Conservation (phyloP, 305 asterid genomes). For the Fraxinus ornus region DNA sequence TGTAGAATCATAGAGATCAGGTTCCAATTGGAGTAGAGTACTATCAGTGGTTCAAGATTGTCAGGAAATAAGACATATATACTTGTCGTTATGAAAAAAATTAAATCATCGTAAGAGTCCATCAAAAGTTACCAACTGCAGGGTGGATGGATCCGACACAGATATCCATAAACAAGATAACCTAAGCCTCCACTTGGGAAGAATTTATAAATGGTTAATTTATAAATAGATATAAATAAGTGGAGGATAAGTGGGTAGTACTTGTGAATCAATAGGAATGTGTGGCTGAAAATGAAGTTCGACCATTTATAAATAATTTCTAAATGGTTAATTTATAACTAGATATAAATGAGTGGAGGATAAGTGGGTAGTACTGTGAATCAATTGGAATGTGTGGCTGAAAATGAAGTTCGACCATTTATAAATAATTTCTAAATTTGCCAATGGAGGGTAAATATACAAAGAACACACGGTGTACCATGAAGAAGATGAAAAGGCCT, state of each 20-base stretch:
- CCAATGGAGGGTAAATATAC: neutral
- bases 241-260: neutral
- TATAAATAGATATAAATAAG: neutral
- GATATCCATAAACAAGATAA: neutral
- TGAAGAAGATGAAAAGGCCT: neutral
- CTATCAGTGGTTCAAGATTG: neutral
- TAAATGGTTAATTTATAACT: too few species aligned
- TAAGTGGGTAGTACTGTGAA: too few species aligned
- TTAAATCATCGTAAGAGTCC: neutral
- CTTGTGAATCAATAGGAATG: neutral
- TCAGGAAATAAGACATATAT: neutral
- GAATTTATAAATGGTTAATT: too few species aligned
- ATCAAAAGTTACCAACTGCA: neutral
- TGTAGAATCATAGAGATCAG: neutral
- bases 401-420: too few species aligned
- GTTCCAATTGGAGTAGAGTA: neutral
- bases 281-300: too few species aligned
- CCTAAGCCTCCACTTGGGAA: neutral
- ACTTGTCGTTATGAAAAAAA: neutral
- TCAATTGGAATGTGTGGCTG: neutral
- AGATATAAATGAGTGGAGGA: too few species aligned
- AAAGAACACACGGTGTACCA: neutral
- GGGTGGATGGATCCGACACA: neutral
- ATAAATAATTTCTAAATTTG: neutral
- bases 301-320: too few species aligned